Evolutionary conservation across 1,139 yeast species (phyloP), one percentile per base, ranked within the genome.

Genomic region (Protomyces arabidopsidicola): DNA sequence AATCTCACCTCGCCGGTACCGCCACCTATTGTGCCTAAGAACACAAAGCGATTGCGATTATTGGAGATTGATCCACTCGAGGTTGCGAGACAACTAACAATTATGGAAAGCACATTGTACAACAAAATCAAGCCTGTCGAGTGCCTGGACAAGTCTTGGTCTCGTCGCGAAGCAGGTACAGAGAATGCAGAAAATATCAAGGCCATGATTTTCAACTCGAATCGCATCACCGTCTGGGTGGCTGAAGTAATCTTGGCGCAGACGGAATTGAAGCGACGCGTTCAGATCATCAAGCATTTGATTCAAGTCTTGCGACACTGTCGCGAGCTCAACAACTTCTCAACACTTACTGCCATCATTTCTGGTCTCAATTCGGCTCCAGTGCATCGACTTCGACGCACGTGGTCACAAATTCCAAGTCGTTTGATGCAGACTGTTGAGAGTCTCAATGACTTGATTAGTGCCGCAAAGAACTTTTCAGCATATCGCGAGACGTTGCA

Each of bases 261-360:
- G 61, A 75, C 78, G 9, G 95, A 89, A 65, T 74, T 84, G 20
- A 82, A 84, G 69, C 84, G 83, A 70, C 81, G 98, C 69, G 90
- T 88, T 1, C 84, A 80, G 59, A 77, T 85, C 10, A 84, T 93
- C 67, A 81, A 86, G 65, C 88, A 84, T 74, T 90, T 89, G 73
- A 88, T 91, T 35, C 53, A 53, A 14, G 52, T 45, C 5, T 59
- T 31, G 10, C 60, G 67, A 66, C 62, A 84, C 70, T 86, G 96
- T 71, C 81, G 90, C 34, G 82, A 80, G 64, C 78, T 87, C 70
- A 88, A 89, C 71, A 93, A 93, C 73, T 93, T 86, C 72, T 88
- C 96, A 2, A 86, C 96, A 6, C 88, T 93, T 96, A 91, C 97
- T 1, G 97, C 98, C 1, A 86, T 93, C 57, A 84, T 91, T 16